Conservation (phyloP, 164 flowering plant genomes). For the grape (Vitis vinifera) region ASM3070453v1 NC_081810.1:19906001-19906500, state of each 20-base stretch:
- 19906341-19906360: slow-evolving; percentile 71
- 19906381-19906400: slow-evolving; percentile 65
- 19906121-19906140: slow-evolving; percentile 41
- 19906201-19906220: slow-evolving; percentile 72
- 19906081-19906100: slow-evolving; percentile 44
- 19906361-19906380: slow-evolving; percentile 79
- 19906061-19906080: slow-evolving; percentile 74
- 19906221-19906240: slow-evolving; percentile 27
- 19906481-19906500: slow-evolving; percentile 77
- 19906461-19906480: slow-evolving; percentile 64
- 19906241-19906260: slow-evolving; percentile 45
- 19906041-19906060: slow-evolving; percentile 58
- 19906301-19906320: slow-evolving; percentile 50
- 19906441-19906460: slow-evolving; percentile 56
- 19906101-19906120: slow-evolving; percentile 47
- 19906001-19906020: slow-evolving; percentile 46
- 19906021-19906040: slow-evolving; percentile 39
- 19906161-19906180: slow-evolving; percentile 59
- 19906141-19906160: slow-evolving; percentile 61
- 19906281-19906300: slow-evolving; percentile 87
- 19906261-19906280: slow-evolving; percentile 75
- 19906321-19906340: slow-evolving; percentile 47
- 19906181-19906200: slow-evolving; percentile 64
- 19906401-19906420: slow-evolving; percentile 61
- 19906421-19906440: slow-evolving; percentile 40